Evolutionary conservation across 495 filamentous ascomycete species (phyloP), one percentile per base, ranked within the genome.

Genomic region (Annulohypoxylon maeteangense): DNA sequence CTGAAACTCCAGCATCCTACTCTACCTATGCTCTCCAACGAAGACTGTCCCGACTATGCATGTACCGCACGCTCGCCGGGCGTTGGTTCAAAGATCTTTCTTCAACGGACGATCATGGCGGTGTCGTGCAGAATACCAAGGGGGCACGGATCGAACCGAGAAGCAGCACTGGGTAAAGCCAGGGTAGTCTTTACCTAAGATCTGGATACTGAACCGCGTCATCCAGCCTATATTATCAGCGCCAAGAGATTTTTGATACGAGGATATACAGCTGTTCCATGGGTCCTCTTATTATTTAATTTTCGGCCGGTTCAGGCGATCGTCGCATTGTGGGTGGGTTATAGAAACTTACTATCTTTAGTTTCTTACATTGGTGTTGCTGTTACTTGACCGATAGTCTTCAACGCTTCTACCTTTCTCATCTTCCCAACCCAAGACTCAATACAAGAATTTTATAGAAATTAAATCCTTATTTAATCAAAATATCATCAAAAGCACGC

Each of bases 191-290:
- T 40, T 36, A 29, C 50, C 50, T 62, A 34, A 50, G 29, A 62
- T 62, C 58, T 62, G 34, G 44, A 32, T 61, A n/a, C 5, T 29
- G 8, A 23, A 50, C 25, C 58, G 58, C 54, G 18, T 42, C 58
- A 34, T 62, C 23, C 11, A 62, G 10, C 27, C 29, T 50, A 18
- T 32, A 22, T 25, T 27, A 18, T 57, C 32, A 23, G 4, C 1
- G 54, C 20, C 54, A 32, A 57, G 27, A 32, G 54, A 57, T 54
- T 40, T 40, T 18, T n/a, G 20, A 57, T 40, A 57, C 53, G 53
- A 56, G 53, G 32, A 25, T 38, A 36, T 22, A 56, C 31, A 38
- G 16, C 16, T 18, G 31, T 56, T 18, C 53, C 34, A 14, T 16
- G 29, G 50, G 47, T n/a, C 23, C 12, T n/a, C 23, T 53, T 29